Percentiles rank a stretch among this genome's conserved stretches.
Conservation (phyloP, 352 stramenopile genomes). For the Phytophthora kernoviae region DNA sequence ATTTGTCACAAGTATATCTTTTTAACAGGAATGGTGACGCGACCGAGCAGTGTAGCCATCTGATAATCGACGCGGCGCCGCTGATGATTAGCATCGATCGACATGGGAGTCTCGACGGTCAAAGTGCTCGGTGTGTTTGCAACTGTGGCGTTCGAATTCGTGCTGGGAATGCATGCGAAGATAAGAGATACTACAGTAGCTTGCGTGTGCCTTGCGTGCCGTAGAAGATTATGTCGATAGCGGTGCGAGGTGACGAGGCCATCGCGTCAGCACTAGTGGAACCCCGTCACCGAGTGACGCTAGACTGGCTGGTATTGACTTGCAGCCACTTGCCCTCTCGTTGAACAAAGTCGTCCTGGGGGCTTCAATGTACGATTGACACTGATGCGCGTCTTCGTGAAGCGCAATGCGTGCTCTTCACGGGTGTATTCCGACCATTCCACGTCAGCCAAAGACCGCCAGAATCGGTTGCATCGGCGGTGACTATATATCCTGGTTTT, state of each 20-base stretch:
- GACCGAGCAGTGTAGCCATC: neutral
- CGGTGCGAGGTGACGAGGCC: no score
- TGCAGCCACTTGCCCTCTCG: no score
- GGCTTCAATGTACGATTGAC: conserved; percentile 1
- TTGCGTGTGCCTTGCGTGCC: no score
- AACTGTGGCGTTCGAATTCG: no score
- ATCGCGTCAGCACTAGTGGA: no score
- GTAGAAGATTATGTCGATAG: no score
- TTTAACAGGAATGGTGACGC: conserved; percentile 16
- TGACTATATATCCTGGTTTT: conserved; percentile 4
- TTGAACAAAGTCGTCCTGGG: neutral
- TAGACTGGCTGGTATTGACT: no score
- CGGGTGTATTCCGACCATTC: conserved; percentile 2
- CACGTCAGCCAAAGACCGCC: neutral
- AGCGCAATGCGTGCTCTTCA: conserved; percentile 4
- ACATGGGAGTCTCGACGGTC: no score
- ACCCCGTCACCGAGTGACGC: no score
- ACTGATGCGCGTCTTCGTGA: conserved; percentile 2
- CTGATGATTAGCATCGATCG: neutral
- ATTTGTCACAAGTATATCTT: neutral
- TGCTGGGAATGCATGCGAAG: no score
- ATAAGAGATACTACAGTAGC: no score
- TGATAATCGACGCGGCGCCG: conserved; percentile 9
- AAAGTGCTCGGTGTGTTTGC: no score
- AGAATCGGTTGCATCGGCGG: conserved; percentile 7